Conservation (phyloP, 176 grass and related monocot genomes). For the Cymbopogon citratus region DNA sequence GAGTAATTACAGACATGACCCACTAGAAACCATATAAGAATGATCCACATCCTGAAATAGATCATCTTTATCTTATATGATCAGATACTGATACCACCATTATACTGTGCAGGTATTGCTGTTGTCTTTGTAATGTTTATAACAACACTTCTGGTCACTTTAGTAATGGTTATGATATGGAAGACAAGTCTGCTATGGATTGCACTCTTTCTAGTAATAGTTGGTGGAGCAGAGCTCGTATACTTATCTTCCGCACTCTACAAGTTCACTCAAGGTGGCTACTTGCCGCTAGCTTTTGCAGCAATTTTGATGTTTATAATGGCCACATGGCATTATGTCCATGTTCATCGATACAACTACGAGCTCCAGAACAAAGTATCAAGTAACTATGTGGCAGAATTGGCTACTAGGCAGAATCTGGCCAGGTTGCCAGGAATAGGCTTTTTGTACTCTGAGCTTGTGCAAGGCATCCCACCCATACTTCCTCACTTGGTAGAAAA, state of each 20-base stretch:
- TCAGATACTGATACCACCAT: too few relatives aligned
- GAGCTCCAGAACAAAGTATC: constrained; percentile 61
- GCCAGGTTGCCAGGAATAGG: constrained; percentile 55
- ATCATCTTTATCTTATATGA: neutral
- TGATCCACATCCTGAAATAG: neutral
- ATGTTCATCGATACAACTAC: constrained; percentile 52
- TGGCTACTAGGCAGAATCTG: constrained; percentile 24
- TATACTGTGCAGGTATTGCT: constrained; percentile 50
- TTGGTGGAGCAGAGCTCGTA: constrained; percentile 46
- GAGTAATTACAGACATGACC: neutral
- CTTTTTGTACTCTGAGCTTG: constrained; percentile 65
- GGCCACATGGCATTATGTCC: constrained; percentile 69
- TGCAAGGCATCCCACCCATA: constrained; percentile 70
- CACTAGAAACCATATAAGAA: neutral
- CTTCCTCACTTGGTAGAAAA: constrained; percentile 60
- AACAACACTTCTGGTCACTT: constrained; percentile 50
- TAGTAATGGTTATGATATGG: constrained; percentile 70
- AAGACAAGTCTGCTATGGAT: constrained; percentile 45
- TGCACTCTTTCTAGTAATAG: constrained; percentile 36
- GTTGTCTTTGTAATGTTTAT: constrained; percentile 74
- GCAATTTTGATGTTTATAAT: constrained; percentile 53
- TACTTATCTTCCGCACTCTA: constrained; percentile 62
- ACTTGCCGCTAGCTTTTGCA: constrained; percentile 55
- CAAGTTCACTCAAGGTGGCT: constrained; percentile 62
- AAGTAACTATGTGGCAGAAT: constrained; percentile 41